Percentiles rank a stretch among this genome's conserved stretches.
Evolutionary conservation across 164 flowering plant genomes (phyloP).

Genomic region (grape (Vitis vinifera)): DNA sequence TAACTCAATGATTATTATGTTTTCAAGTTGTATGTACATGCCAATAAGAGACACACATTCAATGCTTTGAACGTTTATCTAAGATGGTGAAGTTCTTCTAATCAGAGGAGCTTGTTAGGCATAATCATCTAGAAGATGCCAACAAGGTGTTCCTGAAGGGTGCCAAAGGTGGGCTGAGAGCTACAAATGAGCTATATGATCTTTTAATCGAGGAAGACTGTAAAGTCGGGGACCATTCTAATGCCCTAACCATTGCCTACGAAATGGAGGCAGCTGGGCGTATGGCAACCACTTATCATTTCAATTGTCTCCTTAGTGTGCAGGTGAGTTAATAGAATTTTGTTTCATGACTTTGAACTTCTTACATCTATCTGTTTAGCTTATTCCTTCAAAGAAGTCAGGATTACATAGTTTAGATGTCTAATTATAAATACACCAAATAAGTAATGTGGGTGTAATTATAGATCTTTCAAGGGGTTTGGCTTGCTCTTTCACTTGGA

Average conservation of each 20-base stretch:
- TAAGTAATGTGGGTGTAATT: too few relatives aligned
- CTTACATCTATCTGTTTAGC: neutral
- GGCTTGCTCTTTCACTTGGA: too few relatives aligned
- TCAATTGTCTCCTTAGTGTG: constrained; percentile 90
- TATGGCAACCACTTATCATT: constrained; percentile 93
- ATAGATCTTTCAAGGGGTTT: too few relatives aligned
- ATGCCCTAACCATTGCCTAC: constrained; percentile 90
- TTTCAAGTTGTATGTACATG: neutral
- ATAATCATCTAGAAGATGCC: constrained; percentile 71
- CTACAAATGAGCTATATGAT: constrained; percentile 88
- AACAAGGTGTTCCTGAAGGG: constrained; percentile 88
- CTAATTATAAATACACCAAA: too few relatives aligned
- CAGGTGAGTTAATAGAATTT: constrained; percentile 48
- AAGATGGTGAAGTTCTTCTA: constrained; percentile 16
- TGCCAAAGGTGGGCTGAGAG: constrained; percentile 80
- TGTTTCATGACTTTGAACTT: neutral
- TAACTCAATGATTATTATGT: neutral
- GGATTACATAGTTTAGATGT: too few relatives aligned
- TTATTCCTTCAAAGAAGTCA: neutral
- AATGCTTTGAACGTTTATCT: neutral
- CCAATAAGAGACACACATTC: too few relatives aligned
- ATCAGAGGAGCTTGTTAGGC: constrained; percentile 83
- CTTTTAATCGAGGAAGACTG: constrained; percentile 86
- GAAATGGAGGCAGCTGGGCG: constrained; percentile 99
- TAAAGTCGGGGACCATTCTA: constrained; percentile 92